A percentile compares a stretch with the other conserved stretches of the same genome.
Conservation (phyloP, 2,329 filamentous ascomycete genomes). For the Aspergillus phoenicis region DNA sequence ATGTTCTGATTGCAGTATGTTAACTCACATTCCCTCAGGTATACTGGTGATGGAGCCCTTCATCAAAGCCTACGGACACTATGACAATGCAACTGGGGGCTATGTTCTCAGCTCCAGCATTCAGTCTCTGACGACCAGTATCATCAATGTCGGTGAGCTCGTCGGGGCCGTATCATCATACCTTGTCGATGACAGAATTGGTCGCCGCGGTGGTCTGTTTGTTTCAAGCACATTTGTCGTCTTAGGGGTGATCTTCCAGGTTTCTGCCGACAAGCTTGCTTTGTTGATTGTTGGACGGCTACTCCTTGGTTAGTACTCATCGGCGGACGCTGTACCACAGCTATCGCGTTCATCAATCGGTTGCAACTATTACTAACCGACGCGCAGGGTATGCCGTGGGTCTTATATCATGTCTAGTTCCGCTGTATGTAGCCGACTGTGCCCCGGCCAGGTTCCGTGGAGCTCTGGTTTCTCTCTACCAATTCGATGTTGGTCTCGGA, state of each 20-base stretch:
- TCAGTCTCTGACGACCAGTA: slow-evolving; percentile 4
- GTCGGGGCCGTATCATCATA: slow-evolving; percentile 5
- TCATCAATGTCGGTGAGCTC: slow-evolving; percentile 7
- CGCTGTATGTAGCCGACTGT: slow-evolving; percentile 5
- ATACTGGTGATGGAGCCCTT: slow-evolving; percentile 7
- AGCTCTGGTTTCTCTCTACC: slow-evolving; percentile 2
- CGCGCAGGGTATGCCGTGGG: slow-evolving; percentile 1
- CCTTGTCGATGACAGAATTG: slow-evolving; percentile 1
- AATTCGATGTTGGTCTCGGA: slow-evolving; percentile 6
- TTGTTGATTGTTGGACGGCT: slow-evolving; percentile 1
- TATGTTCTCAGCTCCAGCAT: slow-evolving; percentile 4
- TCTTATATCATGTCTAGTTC: background rate
- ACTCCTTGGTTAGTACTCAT: background rate
- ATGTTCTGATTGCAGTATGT: no score
- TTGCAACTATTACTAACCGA: background rate
- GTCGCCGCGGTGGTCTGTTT: slow-evolving; percentile 1
- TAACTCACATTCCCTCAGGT: background rate
- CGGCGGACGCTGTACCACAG: background rate
- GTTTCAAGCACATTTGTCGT: slow-evolving; percentile 1
- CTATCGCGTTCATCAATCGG: no score
- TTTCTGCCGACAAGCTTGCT: background rate
- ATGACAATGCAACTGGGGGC: background rate
- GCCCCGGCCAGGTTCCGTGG: slow-evolving; percentile 5
- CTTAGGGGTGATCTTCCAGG: background rate
- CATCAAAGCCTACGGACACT: slow-evolving; percentile 3